Percentiles rank a stretch among this genome's conserved stretches.
These are phyloP conservation scores for Speleostelium caveatum DNA, from an alignment of 78 protist species.

Conservation along the genomic window DNA sequence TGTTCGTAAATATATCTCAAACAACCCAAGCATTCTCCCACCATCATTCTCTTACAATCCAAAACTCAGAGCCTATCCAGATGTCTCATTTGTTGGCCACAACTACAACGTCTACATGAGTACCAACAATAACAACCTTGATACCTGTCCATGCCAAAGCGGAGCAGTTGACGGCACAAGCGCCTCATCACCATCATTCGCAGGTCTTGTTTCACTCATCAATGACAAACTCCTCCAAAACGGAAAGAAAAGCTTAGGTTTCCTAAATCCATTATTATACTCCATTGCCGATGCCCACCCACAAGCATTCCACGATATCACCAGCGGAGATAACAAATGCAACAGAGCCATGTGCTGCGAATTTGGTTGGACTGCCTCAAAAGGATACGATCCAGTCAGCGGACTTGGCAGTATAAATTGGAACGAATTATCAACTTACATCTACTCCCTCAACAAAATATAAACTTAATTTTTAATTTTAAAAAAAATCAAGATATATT, in stretches of 20 bases:
- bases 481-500: too few species aligned
- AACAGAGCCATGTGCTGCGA: background rate
- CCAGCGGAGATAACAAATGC: conserved; percentile 65
- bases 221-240: conserved; percentile 43
- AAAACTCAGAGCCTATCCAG: background rate
- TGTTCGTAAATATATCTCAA: background rate
- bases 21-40: background rate
- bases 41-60: background rate
- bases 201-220: conserved; percentile 71
- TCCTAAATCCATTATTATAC: conserved; percentile 88
- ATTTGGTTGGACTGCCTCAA: conserved; percentile 71
- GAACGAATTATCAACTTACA: too few species aligned
- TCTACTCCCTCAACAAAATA: too few species aligned
- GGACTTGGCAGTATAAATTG: conserved; percentile 61
- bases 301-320: conserved; percentile 68
- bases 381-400: conserved; percentile 79
- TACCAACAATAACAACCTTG: background rate
- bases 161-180: conserved; percentile 82
- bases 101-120: conserved; percentile 17
- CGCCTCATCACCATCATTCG: conserved; percentile 72
- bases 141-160: background rate
- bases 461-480: too few species aligned
- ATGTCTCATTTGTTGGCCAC: conserved; percentile 43
- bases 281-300: conserved; percentile 2
- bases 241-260: conserved; percentile 80